Percentiles rank a stretch among this genome's conserved stretches.
Conservation (phyloP, 2,329 filamentous ascomycete species). For the Fusarium marasasianum region DNA sequence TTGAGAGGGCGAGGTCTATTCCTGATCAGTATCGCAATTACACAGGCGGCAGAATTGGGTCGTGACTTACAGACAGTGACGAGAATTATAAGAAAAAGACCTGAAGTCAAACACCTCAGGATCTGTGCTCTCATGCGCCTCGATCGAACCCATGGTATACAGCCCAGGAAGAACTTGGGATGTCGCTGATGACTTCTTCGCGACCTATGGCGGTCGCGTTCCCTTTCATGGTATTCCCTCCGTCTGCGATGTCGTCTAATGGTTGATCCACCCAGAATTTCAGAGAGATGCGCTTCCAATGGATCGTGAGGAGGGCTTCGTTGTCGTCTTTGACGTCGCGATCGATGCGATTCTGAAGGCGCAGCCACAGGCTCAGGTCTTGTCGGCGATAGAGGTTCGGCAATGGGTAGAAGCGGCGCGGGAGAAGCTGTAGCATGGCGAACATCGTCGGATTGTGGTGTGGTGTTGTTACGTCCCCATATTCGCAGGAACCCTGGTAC, state of each 20-base stretch:
- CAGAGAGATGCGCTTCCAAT: slow-evolving; percentile 27
- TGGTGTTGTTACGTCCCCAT: slow-evolving; percentile 14
- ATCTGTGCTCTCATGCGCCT: slow-evolving; percentile 63
- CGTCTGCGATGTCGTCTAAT: not conserved
- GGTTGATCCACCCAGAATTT: slow-evolving; percentile 22
- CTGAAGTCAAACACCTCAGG: slow-evolving; percentile 71
- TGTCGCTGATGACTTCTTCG: slow-evolving; percentile 27
- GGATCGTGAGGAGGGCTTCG: slow-evolving; percentile 4
- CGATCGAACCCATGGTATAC: slow-evolving; percentile 66
- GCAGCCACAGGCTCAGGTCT: slow-evolving; percentile 25
- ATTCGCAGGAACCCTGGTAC: slow-evolving; percentile 22
- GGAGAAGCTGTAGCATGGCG: slow-evolving; percentile 28
- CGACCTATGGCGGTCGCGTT: slow-evolving; percentile 9
- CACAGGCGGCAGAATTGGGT: not conserved
- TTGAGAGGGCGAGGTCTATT: slow-evolving; percentile 76
- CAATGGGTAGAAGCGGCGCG: slow-evolving; percentile 23
- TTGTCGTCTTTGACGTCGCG: slow-evolving; percentile 9
- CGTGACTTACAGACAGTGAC: slow-evolving; percentile 71
- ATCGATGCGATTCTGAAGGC: slow-evolving; percentile 9
- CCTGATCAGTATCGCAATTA: slow-evolving; percentile 4
- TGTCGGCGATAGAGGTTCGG: slow-evolving; percentile 7
- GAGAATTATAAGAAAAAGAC: slow-evolving; percentile 66
- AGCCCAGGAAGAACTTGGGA: slow-evolving; percentile 61
- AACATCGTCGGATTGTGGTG: slow-evolving; percentile 4
- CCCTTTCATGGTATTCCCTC: slow-evolving; percentile 6